Conservation (phyloP, 2,329 filamentous ascomycete species). For the Fusarium circinatum region DNA sequence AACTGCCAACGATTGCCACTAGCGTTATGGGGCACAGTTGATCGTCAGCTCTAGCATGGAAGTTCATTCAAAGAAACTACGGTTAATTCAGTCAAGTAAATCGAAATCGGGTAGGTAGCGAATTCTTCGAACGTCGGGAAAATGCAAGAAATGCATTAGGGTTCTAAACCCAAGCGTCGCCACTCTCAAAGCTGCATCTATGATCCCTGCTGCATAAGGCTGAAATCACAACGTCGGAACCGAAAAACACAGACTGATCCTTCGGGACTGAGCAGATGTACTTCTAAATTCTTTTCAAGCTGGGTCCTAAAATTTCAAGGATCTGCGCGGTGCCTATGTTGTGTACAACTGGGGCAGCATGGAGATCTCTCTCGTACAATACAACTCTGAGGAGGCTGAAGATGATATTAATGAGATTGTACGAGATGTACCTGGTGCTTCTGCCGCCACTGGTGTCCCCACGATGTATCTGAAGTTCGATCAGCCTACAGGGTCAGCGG, state of each 20-base stretch:
- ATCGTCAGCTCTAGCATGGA: background rate
- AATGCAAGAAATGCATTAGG: background rate
- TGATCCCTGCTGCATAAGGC: background rate
- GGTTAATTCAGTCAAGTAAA: background rate
- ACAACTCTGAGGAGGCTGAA: background rate
- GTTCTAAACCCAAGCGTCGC: background rate
- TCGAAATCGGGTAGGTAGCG: no score
- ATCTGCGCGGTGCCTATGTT: background rate
- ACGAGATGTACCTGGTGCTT: background rate
- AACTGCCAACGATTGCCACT: no score
- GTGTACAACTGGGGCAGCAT: background rate
- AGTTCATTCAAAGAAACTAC: background rate
- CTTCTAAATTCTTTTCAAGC: background rate
- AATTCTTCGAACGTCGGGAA: no score
- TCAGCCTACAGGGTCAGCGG: background rate
- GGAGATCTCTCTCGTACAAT: background rate
- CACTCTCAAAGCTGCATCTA: background rate
- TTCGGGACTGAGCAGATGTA: background rate
- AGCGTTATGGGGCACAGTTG: background rate
- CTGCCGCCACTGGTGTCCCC: background rate
- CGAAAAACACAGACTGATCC: background rate
- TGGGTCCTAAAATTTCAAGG: background rate
- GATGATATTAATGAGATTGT: background rate
- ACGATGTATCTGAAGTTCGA: background rate
- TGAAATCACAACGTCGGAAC: background rate